Conservation (phyloP, 2,329 filamentous ascomycete species). For the Fusarium clavum region DNA sequence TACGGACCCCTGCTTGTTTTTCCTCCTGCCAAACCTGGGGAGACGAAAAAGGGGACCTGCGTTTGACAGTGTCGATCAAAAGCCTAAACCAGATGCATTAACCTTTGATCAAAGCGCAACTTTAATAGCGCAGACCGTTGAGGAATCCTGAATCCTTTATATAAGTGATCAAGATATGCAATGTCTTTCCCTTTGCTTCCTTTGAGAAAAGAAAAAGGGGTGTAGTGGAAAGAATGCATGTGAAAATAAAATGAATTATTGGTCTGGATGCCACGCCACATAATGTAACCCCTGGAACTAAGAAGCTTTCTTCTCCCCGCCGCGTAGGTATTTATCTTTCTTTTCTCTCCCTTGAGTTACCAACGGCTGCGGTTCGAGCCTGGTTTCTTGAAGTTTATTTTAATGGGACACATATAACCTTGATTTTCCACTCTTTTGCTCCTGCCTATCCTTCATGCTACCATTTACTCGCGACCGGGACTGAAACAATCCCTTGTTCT, state of each 20-base stretch:
- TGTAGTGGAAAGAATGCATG: slow-evolving; percentile 11
- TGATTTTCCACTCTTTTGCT: background rate
- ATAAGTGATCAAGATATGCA: background rate
- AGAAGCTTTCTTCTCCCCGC: background rate
- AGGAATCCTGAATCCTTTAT: background rate
- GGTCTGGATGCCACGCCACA: slow-evolving; percentile 16
- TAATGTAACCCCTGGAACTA: slow-evolving; percentile 18
- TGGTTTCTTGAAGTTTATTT: background rate
- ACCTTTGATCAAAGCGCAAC: background rate
- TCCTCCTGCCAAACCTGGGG: background rate
- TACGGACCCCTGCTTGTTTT: background rate
- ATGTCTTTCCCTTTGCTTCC: background rate
- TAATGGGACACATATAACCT: background rate
- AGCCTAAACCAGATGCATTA: background rate
- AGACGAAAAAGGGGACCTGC: background rate
- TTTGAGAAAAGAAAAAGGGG: slow-evolving; percentile 14
- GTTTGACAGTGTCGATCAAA: background rate
- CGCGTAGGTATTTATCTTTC: slow-evolving; percentile 3
- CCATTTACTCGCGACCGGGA: slow-evolving; percentile 17
- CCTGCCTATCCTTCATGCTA: slow-evolving; percentile 7
- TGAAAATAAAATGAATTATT: slow-evolving; percentile 8
- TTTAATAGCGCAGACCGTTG: slow-evolving; percentile 1
- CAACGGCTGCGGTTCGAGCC: background rate
- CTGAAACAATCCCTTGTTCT: slow-evolving; percentile 31
- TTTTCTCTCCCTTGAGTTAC: slow-evolving; percentile 1